Evolutionary conservation across 1,284 basidiomycete genomes (phyloP), one percentile per base, ranked within the genome.

Genomic region (Irpex sp.): DNA sequence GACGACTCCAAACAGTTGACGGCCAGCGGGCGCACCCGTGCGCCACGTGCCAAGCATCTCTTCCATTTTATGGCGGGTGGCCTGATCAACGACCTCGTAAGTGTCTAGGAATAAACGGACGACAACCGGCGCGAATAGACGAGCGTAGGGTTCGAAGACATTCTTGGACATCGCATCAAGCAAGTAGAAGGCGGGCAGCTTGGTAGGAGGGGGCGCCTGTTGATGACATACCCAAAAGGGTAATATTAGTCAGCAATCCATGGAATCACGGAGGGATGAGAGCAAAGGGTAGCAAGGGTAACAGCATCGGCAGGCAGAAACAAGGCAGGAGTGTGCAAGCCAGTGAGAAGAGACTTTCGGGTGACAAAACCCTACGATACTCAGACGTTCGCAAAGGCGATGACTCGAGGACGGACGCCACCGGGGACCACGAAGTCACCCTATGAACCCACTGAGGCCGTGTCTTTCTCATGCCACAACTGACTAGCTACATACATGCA

Each of bases 121-220:
- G 63, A 94, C 88, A 71, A 93, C 84, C 4, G 86, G 82, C 19
- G 92, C 81, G 69, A 96, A 94, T 65, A 87, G 84, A 64, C 87
- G 86, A 31, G 93, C 92, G 77, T 97, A 98, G 11, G 95, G 94
- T 54, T 92, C 86, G 67, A 88, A 95, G 49, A 96, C 88, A 78
- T 97, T 97, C 78, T 98, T 98, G 59, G 92, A 93, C 65, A 99
- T 96, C 15, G 96, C 96, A 74, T 99, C 97, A 72, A 99, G 83
- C 9, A 98, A 85, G 75, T 99, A 99, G 70, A 98, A 93, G 0
- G 93, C 85, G 0, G 97, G 97, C 4, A 99, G 82, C 76, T 98
- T 97, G 83, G 93, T 90, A 78, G 88, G 89, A 11, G 92, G 88
- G n/a, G 87, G 88, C n/a, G 94, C 93, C 94, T 96, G 77, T 69